These are phyloP conservation scores for Chaetomium strumarium DNA, from an alignment of 2,329 filamentous ascomycete species.

Conservation along the genomic window DNA sequence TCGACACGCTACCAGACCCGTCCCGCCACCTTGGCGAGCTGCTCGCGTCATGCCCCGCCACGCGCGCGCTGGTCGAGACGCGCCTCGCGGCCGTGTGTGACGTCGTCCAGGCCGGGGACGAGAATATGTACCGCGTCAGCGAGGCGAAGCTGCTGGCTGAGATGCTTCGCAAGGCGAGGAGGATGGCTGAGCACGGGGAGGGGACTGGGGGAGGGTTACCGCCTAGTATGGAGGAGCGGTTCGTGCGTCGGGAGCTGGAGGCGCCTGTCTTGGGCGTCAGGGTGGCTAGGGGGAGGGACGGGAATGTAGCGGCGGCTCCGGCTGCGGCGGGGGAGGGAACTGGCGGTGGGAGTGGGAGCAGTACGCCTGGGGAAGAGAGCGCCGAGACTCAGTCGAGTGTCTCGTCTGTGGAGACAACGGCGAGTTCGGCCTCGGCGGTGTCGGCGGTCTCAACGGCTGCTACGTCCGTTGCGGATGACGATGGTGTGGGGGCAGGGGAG, in stretches of 20 bases:
- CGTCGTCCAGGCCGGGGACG: conserved; percentile 73
- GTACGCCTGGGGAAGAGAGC: conserved; percentile 23
- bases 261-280: conserved; percentile 66
- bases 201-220: conserved; percentile 57
- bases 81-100: conserved; percentile 72
- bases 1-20: conserved; percentile 54
- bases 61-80: conserved; percentile 50
- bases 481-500: conserved; percentile 11
- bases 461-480: conserved; percentile 37
- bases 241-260: conserved; percentile 70
- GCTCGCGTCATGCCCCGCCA: conserved; percentile 32
- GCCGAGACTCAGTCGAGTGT: conserved; percentile 40
- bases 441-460: conserved; percentile 35
- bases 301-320: not conserved
- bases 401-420: conserved; percentile 32
- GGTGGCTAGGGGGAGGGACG: conserved; percentile 21
- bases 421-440: conserved; percentile 34
- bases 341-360: conserved; percentile 14
- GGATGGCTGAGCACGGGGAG: conserved; percentile 45
- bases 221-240: conserved; percentile 75
- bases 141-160: conserved; percentile 62
- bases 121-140: conserved; percentile 77
- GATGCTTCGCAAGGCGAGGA: conserved; percentile 64
- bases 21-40: conserved; percentile 25
- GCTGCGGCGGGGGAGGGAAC: not conserved